Base-by-base conservation (phyloP, 306 rosid genomes). In the Oxytropis ochrocephala region DNA sequence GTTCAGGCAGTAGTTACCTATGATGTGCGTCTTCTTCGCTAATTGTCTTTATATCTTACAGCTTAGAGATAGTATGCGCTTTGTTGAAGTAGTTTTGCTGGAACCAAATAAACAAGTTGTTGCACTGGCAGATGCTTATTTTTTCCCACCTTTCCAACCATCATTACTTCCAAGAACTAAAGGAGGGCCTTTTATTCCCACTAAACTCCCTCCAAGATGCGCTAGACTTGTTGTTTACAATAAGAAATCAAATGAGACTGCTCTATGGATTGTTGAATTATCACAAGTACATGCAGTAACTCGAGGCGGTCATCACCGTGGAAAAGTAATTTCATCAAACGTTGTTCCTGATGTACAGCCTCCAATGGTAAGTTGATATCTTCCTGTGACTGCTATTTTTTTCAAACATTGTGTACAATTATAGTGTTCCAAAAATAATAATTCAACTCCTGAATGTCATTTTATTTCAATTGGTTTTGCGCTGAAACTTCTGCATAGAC, bases 1-100 rank as follows among this genome's bases (percentile, higher is more conserved):
- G 47, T 50, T 17, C 42, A 67, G 71, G 50, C 64, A n/a, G 61
- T 72, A 54, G 55, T 75, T 47, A 69, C 44, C 38, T 62, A 74
- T 74, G 43, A 73, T 67, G 9, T 49, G 50, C 8, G 30, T 11
- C 41, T 32, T 59, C 60, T 62, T 24, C 18, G 74, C 47, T 59
- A 49, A 56, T 72, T 72, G 52, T 50, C 30, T 17, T 66, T 83
- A 18, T 11, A 12, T 46, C 10, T 77, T 82, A 54, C 85, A 92
- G 98, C 89, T 89, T 69, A 87, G 96, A 78, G 98, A 92, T 74
- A 38, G 92, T 72, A 92, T 89, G 96, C 95, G 98, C 67, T 89
- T 92, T 78, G 65, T 92, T 73, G 98, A 92, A 80, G 91, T 86
- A 36, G 95, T 83, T 79, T 78, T 89, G 58, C 67, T 73, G 61